phyloP scores from a whole-genome alignment of 2,329 filamentous ascomycete species.

The Tricladium varicosporioides region DNA sequence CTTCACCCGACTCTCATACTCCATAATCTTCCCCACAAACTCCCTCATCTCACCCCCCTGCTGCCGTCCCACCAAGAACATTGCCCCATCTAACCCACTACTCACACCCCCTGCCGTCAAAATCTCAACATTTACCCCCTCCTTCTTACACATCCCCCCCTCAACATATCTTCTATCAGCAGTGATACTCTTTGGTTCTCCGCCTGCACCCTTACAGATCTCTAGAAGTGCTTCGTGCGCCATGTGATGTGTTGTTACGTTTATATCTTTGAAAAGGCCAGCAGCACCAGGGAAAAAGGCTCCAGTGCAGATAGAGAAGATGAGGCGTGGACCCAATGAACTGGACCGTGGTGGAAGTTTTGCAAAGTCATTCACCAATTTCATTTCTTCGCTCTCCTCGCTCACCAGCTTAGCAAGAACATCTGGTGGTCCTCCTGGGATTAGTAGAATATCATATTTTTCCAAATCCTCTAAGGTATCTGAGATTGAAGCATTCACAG shows the following conservation, averaged over 20 bases:
- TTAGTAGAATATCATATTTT: not conserved
- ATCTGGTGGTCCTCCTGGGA: not conserved
- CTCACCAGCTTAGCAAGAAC: not conserved
- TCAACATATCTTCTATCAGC: not conserved
- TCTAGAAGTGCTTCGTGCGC: not conserved
- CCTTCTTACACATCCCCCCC: not conserved
- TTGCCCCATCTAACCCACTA: not conserved
- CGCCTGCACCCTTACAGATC: not conserved
- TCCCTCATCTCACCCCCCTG: not conserved
- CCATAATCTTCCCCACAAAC: not conserved
- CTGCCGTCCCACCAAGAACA: not conserved
- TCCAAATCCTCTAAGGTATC: not conserved
- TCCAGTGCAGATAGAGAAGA: not conserved
- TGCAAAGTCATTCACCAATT: not conserved
- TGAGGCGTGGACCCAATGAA: not conserved
- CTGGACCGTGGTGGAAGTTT: not conserved
- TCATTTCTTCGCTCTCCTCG: not conserved
- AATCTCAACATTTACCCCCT: not conserved
- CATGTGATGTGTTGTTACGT: not conserved
- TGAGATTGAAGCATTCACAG: not conserved
- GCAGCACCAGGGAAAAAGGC: not conserved
- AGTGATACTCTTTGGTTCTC: not conserved
- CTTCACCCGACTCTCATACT: not conserved
- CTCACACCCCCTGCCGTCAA: not conserved
- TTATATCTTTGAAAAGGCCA: not conserved